These are phyloP conservation scores for Linum trigynum DNA, from an alignment of 345 rosid species.

Conservation along the genomic window DNA sequence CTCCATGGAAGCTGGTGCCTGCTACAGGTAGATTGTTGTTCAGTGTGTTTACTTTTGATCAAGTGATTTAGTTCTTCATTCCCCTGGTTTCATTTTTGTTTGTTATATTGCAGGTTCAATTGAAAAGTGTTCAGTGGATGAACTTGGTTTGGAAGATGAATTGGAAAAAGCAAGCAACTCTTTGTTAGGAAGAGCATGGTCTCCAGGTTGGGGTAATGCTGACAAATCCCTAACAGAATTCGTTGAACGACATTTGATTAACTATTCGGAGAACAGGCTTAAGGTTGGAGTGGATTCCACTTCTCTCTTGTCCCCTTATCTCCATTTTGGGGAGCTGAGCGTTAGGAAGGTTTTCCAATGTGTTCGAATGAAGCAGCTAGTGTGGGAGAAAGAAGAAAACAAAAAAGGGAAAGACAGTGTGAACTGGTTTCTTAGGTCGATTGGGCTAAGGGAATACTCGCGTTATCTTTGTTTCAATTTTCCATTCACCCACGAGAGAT, in stretches of 20 bases:
- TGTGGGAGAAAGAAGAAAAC: constrained; percentile 69
- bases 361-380: constrained; percentile 56
- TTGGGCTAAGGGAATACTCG: constrained; percentile 81
- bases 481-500: constrained; percentile 75
- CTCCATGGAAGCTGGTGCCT: constrained; percentile 61
- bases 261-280: constrained; percentile 47
- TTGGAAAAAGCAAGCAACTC: constrained; percentile 80
- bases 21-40: constrained; percentile 41
- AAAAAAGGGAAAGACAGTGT: constrained; percentile 49
- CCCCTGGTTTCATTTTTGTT: background rate
- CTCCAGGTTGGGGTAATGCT: constrained; percentile 92
- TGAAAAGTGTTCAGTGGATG: constrained; percentile 53
- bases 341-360: constrained; percentile 68
- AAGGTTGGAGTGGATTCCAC: constrained; percentile 56
- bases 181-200: constrained; percentile 80
- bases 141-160: constrained; percentile 70
- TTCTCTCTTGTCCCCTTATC: constrained; percentile 78
- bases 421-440: constrained; percentile 55
- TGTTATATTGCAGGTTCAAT: constrained; percentile 33
- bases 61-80: background rate
- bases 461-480: constrained; percentile 93
- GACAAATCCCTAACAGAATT: constrained; percentile 58
- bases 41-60: background rate
- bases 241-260: constrained; percentile 48
- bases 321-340: constrained; percentile 92